These are phyloP conservation scores for Pythium apleroticum DNA, from an alignment of 352 stramenopile genomes.

Conservation along the genomic window DNA sequence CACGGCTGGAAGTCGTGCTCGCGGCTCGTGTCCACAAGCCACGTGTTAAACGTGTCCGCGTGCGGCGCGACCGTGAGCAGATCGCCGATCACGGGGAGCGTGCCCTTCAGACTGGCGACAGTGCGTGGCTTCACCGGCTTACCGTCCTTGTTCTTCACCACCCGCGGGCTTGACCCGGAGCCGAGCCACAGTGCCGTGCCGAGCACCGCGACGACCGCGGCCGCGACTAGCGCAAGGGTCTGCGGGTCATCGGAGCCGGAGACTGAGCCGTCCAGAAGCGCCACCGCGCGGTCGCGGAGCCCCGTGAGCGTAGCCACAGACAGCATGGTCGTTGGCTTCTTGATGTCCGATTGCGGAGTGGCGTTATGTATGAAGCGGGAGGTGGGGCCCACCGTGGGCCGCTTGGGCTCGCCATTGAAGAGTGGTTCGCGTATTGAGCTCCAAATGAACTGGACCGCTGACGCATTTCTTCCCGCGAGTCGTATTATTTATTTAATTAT, in stretches of 20 bases:
- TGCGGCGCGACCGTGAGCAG: slow-evolving; percentile 33
- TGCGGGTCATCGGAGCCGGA: not conserved
- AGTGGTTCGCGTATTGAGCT: not conserved
- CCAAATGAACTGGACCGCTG: not conserved
- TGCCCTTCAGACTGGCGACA: not conserved
- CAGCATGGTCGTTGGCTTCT: not conserved
- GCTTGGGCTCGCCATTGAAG: not conserved
- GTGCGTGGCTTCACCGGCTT: not conserved
- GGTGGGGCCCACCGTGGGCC: too few species aligned
- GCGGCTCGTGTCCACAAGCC: slow-evolving; percentile 25
- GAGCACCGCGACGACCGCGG: not conserved
- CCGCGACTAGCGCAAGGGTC: not conserved
- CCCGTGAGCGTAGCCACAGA: not conserved
- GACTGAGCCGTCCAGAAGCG: not conserved
- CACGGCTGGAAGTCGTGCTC: slow-evolving; percentile 21
- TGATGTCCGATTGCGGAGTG: not conserved
- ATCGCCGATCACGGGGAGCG: slow-evolving; percentile 45
- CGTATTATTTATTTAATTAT: not conserved
- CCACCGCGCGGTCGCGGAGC: not conserved
- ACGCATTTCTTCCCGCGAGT: not conserved
- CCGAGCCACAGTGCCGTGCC: not conserved
- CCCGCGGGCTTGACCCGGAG: not conserved
- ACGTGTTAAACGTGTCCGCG: slow-evolving; percentile 38
- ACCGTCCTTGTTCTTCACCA: not conserved
- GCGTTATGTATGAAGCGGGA: too few species aligned